phyloP scores from a whole-genome alignment of 495 filamentous ascomycete genomes.

The Daldinia vernicosa region DNA sequence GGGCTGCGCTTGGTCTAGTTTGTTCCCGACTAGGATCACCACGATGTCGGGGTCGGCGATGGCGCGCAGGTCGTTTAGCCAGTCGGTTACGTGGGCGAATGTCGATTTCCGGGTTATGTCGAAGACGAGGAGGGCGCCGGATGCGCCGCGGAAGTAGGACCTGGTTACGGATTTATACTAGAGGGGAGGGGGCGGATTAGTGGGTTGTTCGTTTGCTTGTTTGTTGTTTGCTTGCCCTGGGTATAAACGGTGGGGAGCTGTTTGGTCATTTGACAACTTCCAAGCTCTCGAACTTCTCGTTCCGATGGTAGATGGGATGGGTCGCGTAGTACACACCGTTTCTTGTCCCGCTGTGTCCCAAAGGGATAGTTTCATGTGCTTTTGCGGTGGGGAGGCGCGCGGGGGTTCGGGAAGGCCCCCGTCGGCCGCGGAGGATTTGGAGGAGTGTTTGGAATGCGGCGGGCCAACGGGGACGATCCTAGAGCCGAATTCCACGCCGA shows the following conservation, averaged over 20 bases:
- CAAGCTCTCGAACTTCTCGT: background rate
- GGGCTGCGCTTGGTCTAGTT: constrained; percentile 75
- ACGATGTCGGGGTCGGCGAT: constrained; percentile 95
- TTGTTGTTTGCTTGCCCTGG: constrained; percentile 6
- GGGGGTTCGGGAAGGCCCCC: constrained; percentile 53
- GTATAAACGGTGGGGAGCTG: background rate
- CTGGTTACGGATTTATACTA: constrained; percentile 90
- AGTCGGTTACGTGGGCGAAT: constrained; percentile 83
- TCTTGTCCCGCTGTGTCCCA: constrained; percentile 99
- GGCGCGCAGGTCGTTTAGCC: constrained; percentile 90
- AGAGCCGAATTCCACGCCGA: constrained; percentile 96
- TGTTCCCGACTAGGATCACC: constrained; percentile 94
- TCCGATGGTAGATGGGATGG: background rate
- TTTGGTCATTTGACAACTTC: background rate
- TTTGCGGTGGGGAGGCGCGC: constrained; percentile 57
- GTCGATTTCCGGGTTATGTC: constrained; percentile 89
- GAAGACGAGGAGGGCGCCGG: constrained; percentile 91
- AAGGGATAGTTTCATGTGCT: constrained; percentile 78
- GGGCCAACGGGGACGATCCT: constrained; percentile 92
- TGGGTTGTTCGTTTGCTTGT: background rate
- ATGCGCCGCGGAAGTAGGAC: constrained; percentile 93
- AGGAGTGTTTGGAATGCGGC: constrained; percentile 61
- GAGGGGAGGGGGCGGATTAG: background rate
- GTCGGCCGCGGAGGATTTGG: constrained; percentile 42
- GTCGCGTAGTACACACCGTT: constrained; percentile 56